Evolutionary conservation across 139 green algal genomes (phyloP).

Genomic region (Coccomyxa sp.): DNA sequence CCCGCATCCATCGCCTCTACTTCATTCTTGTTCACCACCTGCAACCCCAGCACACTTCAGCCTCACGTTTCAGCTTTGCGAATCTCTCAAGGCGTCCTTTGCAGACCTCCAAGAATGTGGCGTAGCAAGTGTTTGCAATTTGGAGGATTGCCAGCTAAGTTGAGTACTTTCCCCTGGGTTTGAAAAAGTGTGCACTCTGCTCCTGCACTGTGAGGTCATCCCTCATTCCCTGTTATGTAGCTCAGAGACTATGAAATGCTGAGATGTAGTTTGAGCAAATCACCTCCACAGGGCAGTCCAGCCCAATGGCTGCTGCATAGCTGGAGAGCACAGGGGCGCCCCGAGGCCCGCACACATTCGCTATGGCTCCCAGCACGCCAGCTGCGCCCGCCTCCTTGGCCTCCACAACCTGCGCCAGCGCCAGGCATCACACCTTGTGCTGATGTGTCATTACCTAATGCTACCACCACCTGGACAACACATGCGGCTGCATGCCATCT

Average conservation of each 20-base stretch:
- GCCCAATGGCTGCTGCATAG: slow-evolving; percentile 63
- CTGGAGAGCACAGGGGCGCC: slow-evolving; percentile 62
- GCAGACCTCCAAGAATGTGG: neutral
- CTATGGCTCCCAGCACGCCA: slow-evolving; percentile 54
- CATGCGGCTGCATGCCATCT: too few relatives aligned
- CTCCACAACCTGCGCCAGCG: slow-evolving; percentile 52
- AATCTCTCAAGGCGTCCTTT: neutral
- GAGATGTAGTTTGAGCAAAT: neutral
- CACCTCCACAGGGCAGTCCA: slow-evolving; percentile 63
- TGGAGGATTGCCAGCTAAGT: neutral
- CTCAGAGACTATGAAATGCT: too few relatives aligned
- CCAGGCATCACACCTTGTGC: too few relatives aligned
- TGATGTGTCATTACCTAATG: too few relatives aligned
- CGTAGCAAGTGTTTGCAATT: neutral
- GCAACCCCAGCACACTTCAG: slow-evolving; percentile 4
- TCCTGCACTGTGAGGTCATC: neutral
- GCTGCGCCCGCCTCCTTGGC: slow-evolving; percentile 73
- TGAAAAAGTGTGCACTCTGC: too few relatives aligned
- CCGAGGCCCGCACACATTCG: slow-evolving; percentile 42
- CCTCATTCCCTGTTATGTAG: too few relatives aligned
- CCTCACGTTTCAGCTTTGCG: neutral
- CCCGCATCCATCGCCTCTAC: slow-evolving; percentile 29
- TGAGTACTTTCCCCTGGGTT: neutral
- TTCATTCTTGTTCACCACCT: slow-evolving; percentile 61
- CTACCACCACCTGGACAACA: too few relatives aligned